Conservation (phyloP, 768 basidiomycete genomes). For the Panaeolus papilionaceus region DNA sequence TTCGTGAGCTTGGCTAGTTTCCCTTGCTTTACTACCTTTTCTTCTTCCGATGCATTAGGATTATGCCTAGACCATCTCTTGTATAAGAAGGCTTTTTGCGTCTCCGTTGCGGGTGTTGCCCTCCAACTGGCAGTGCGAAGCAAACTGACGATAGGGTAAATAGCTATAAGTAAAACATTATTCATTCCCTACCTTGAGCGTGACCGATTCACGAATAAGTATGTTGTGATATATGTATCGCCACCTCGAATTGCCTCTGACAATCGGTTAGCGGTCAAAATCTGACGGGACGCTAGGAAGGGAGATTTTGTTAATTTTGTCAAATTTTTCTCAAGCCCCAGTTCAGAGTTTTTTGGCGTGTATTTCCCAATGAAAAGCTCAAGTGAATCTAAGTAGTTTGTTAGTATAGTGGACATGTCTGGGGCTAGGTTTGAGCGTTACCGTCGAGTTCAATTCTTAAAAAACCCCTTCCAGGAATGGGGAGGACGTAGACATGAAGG, state of each 20-base stretch:
- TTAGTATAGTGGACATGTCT: not conserved
- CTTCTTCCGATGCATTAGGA: slow-evolving; percentile 27
- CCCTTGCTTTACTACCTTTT: slow-evolving; percentile 28
- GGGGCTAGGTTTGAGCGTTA: slow-evolving; percentile 34
- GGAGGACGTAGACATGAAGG: slow-evolving; percentile 70
- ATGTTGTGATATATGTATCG: slow-evolving; percentile 68
- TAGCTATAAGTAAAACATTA: not conserved
- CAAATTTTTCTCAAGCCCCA: not conserved
- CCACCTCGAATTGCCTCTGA: slow-evolving; percentile 68
- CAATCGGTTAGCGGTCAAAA: slow-evolving; percentile 62
- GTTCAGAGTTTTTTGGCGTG: slow-evolving; percentile 51
- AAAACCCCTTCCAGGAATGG: slow-evolving; percentile 73
- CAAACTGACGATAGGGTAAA: slow-evolving; percentile 46
- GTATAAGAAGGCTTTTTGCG: slow-evolving; percentile 61
- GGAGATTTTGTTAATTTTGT: slow-evolving; percentile 40
- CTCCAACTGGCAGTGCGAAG: slow-evolving; percentile 74
- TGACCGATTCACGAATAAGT: slow-evolving; percentile 57
- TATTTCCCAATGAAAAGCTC: slow-evolving; percentile 54
- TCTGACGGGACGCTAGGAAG: slow-evolving; percentile 55
- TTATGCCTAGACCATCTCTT: slow-evolving; percentile 52
- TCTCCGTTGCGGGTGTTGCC: slow-evolving; percentile 59
- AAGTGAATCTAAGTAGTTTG: not conserved
- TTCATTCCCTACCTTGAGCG: slow-evolving; percentile 50
- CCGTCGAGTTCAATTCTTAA: slow-evolving; percentile 63
- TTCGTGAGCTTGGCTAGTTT: slow-evolving; percentile 60